Evolutionary conservation across 73 alveolate genomes (phyloP).

Genomic region (Paramecium tetraurelia): DNA sequence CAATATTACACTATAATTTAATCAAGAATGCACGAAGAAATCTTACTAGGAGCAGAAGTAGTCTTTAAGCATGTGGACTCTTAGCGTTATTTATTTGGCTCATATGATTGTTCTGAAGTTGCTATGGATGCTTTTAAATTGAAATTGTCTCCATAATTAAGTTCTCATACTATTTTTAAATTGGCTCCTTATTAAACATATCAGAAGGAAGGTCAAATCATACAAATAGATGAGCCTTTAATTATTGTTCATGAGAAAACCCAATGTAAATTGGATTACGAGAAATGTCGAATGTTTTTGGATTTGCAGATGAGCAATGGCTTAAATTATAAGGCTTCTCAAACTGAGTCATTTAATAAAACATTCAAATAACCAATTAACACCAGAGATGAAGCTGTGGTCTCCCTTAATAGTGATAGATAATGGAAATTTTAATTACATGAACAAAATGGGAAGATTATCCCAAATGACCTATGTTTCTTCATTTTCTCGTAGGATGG

Average conservation of each 20-base stretch:
- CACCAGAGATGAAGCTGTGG: background rate
- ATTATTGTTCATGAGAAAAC: constrained; percentile 24
- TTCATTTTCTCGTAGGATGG: background rate
- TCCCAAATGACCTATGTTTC: background rate
- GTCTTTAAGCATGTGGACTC: constrained; percentile 18
- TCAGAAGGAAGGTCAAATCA: constrained; percentile 10
- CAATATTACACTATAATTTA: background rate
- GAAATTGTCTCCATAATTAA: background rate
- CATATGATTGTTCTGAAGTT: constrained; percentile 32
- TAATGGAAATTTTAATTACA: background rate
- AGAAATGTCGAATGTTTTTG: background rate
- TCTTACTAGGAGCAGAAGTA: constrained; percentile 39
- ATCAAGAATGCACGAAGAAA: constrained; percentile 25
- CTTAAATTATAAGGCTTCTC: background rate
- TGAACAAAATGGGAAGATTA: background rate
- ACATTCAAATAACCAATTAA: background rate
- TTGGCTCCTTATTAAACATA: background rate
- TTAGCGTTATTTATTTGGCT: background rate
- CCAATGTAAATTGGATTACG: constrained; percentile 8
- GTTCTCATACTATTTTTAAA: background rate
- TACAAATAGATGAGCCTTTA: background rate
- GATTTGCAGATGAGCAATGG: background rate
- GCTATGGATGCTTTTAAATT: constrained; percentile 44
- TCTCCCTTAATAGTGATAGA: background rate
- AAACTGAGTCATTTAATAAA: background rate